Conservation (phyloP, 108 stramenopile species). For the Cyclostephanos tholiformis region DNA sequence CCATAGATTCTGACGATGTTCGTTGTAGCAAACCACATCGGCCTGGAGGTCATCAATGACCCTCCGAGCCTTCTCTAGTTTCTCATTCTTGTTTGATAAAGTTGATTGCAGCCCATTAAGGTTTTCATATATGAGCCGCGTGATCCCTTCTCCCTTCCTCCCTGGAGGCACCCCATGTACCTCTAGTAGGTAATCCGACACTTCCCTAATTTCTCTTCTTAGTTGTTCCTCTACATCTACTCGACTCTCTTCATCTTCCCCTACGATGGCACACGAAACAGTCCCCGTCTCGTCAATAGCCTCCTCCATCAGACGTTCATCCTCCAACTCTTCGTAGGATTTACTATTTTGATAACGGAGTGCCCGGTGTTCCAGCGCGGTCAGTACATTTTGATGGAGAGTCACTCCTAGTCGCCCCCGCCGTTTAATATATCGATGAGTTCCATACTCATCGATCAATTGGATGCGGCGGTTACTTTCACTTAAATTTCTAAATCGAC, state of each 20-base stretch:
- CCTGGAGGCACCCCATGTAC: not conserved
- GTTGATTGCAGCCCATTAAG: not conserved
- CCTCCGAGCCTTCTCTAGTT: not conserved
- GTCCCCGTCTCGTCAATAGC: conserved; percentile 6
- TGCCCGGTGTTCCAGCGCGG: not conserved
- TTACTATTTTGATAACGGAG: not conserved
- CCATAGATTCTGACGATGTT: conserved; percentile 16
- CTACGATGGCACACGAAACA: not conserved
- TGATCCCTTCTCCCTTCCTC: conserved; percentile 1
- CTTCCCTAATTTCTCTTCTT: not conserved
- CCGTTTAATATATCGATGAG: not conserved
- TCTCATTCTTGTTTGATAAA: not conserved
- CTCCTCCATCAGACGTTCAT: conserved; percentile 1
- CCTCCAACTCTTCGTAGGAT: not conserved
- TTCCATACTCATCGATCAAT: conserved; percentile 3
- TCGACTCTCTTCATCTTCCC: not conserved
- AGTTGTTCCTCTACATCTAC: not conserved
- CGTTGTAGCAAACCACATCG: conserved; percentile 8
- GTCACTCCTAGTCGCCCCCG: conserved; percentile 1
- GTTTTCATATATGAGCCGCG: conserved; percentile 6
- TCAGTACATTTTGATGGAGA: not conserved
- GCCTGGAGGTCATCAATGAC: conserved; percentile 11
- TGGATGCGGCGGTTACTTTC: no score
- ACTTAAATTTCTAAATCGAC: no score
- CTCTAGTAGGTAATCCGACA: not conserved